A percentile compares a stretch with the other conserved stretches of the same genome.
These are phyloP conservation scores for Pythium myriotylum DNA, from an alignment of 352 stramenopile genomes.

Conservation along the genomic window DNA sequence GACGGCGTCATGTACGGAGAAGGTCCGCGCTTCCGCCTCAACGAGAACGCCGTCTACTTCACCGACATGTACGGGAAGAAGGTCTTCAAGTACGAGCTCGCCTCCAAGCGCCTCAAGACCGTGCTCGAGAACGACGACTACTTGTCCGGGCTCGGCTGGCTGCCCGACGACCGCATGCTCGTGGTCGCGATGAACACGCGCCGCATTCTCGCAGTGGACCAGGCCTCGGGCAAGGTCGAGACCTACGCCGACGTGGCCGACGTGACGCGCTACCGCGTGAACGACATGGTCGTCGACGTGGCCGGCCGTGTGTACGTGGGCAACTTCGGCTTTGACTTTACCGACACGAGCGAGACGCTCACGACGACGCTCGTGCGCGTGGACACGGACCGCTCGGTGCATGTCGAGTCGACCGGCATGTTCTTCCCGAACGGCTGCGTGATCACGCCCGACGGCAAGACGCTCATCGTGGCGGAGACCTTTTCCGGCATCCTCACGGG, in stretches of 20 bases:
- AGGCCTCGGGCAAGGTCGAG: conserved; percentile 29
- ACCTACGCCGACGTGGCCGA: conserved; percentile 55
- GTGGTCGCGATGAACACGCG: conserved; percentile 58
- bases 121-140: conserved; percentile 60
- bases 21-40: conserved; percentile 55
- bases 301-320: conserved; percentile 52
- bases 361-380: conserved; percentile 63
- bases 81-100: conserved; percentile 61
- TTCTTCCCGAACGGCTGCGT: conserved; percentile 77
- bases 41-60: conserved; percentile 63
- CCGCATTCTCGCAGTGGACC: conserved; percentile 46
- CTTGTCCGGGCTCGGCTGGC: conserved; percentile 62
- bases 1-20: conserved; percentile 60
- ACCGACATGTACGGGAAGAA: conserved; percentile 65
- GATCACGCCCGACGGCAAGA: conserved; percentile 74
- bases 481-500: conserved; percentile 54
- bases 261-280: conserved; percentile 53
- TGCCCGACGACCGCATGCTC: conserved; percentile 60
- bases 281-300: conserved; percentile 64
- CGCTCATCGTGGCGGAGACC: conserved; percentile 69
- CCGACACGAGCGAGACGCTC: conserved; percentile 30
- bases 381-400: conserved; percentile 40
- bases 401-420: conserved; percentile 55
- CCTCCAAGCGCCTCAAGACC: conserved; percentile 32
- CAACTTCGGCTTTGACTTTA: conserved; percentile 68